These are phyloP conservation scores for Capronia coronata DNA, from an alignment of 2,329 filamentous ascomycete species.

Conservation along the genomic window DNA sequence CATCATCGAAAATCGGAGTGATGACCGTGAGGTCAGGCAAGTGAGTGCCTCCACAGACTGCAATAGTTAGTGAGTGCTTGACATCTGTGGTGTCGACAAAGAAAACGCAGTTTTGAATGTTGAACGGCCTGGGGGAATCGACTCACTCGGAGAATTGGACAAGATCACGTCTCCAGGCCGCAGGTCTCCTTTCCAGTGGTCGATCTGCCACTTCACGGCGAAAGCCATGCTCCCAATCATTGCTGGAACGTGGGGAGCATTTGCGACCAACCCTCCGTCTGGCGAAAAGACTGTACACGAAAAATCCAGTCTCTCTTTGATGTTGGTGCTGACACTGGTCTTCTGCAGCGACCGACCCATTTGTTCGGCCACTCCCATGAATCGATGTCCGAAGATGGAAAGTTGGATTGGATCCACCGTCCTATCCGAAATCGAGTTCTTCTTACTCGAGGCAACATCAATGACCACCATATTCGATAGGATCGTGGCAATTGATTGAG, in stretches of 20 bases:
- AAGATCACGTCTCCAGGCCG: conserved; percentile 71
- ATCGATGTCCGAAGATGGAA: conserved; percentile 72
- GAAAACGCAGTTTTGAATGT: too few species aligned
- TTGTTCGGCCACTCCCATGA: conserved; percentile 81
- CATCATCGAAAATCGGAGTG: conserved; percentile 65
- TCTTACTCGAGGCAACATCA: conserved; percentile 32
- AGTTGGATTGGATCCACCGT: conserved; percentile 70
- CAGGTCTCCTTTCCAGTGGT: conserved; percentile 63
- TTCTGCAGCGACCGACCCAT: conserved; percentile 76
- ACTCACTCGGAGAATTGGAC: conserved; percentile 65
- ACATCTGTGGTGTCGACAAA: background rate
- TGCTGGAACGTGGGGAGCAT: conserved; percentile 69
- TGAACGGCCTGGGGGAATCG: background rate
- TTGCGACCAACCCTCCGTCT: conserved; percentile 62
- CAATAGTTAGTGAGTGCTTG: background rate
- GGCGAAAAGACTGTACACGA: conserved; percentile 75
- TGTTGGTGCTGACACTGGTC: conserved; percentile 71
- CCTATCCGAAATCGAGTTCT: conserved; percentile 44
- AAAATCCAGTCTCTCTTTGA: conserved; percentile 74
- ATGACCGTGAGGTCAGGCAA: conserved; percentile 72
- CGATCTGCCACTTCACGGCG: conserved; percentile 68
- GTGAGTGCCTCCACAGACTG: conserved; percentile 72
- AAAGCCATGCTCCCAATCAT: conserved; percentile 82
- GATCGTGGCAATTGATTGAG: conserved; percentile 35
- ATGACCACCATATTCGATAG: conserved; percentile 17